phyloP scores from a whole-genome alignment of 2,329 filamentous ascomycete species.

The Calycina herbarum region DNA sequence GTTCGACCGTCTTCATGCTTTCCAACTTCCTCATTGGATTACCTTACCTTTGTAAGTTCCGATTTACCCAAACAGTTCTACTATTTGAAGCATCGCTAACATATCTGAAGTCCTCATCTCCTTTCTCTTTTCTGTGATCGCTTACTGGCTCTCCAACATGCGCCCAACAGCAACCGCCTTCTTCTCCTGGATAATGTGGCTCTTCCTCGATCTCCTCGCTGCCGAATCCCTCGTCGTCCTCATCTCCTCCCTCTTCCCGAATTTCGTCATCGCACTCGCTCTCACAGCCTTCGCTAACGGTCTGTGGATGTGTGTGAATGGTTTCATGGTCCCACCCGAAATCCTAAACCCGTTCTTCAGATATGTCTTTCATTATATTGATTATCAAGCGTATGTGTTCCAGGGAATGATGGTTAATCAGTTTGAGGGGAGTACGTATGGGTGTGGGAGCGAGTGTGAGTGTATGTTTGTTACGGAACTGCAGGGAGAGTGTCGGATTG shows the following conservation, averaged over 20 bases:
- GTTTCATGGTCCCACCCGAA: constrained; percentile 73
- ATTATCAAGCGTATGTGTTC: constrained; percentile 86
- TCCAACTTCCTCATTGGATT: constrained; percentile 82
- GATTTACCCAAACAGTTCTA: not conserved
- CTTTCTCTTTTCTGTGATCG: constrained; percentile 70
- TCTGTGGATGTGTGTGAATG: constrained; percentile 84
- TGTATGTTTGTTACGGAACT: constrained; percentile 72
- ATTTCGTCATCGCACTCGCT: constrained; percentile 78
- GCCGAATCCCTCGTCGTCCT: constrained; percentile 82
- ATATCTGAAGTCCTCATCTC: constrained; percentile 59
- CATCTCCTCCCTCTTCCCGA: constrained; percentile 69
- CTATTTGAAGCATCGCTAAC: not conserved
- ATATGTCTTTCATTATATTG: constrained; percentile 86
- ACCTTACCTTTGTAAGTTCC: constrained; percentile 62
- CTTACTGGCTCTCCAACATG: constrained; percentile 82
- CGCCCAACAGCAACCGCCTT: constrained; percentile 64
- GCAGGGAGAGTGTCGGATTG: constrained; percentile 65
- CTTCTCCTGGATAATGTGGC: constrained; percentile 78
- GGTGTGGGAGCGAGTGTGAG: constrained; percentile 49
- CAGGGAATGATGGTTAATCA: constrained; percentile 94
- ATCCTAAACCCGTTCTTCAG: constrained; percentile 81
- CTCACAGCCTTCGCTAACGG: constrained; percentile 84
- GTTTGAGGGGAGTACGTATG: constrained; percentile 65
- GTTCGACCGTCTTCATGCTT: constrained; percentile 68
- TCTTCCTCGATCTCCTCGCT: constrained; percentile 80